Evolutionary conservation across 257 asterid species (phyloP), one percentile per base, ranked within the genome.

Genomic region (Scutellaria galericulata): DNA sequence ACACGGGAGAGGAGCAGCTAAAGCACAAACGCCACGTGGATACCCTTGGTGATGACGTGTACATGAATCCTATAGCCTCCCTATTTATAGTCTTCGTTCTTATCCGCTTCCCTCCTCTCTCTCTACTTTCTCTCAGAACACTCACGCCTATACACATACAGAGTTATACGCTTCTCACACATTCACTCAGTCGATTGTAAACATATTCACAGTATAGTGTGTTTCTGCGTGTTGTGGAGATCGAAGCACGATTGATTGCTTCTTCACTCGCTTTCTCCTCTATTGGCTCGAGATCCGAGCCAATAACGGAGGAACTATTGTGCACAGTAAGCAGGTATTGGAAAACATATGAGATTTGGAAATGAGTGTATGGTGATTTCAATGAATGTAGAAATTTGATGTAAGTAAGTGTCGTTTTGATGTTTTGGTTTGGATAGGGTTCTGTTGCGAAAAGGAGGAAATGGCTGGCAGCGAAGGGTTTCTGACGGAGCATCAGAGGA

Each of bases 281-380:
- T 79, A 90, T 93, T 93, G 97, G 93, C 97, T 93, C 98, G 94
- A 89, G 92, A 89, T 86, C 96, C 92, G 96, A 84, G 96, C 94
- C 93, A 89, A 87, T 90, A 54, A 74, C 83, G 18, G 88, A 83
- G 87, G 88, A 80, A 13, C 72, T 73, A 42, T 64, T 64, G 77
- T 76, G 66, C 62, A 69, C 71, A 79, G 67, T 8, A 76, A 70
- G 84, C 37, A 78, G 88, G 86, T 83, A 70, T 24, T 31, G 37
- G 5, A 4, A 31, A 60, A 11, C 37, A 14, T 51, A 12, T 10
- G 62, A 12, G 53, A 47, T 78, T 65, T 12, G 31, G 45, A 31
- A 31, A 31, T 31, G 37, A 31, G 37, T 31, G 37, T 31, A 31
- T 31, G 37, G 3, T 31, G 37, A 31, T 31, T 31, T 31, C 37